A percentile compares a stretch with the other conserved stretches of the same genome.
These are phyloP conservation scores for Bullera alba DNA, from an alignment of 768 basidiomycete genomes.

Conservation along the genomic window DNA sequence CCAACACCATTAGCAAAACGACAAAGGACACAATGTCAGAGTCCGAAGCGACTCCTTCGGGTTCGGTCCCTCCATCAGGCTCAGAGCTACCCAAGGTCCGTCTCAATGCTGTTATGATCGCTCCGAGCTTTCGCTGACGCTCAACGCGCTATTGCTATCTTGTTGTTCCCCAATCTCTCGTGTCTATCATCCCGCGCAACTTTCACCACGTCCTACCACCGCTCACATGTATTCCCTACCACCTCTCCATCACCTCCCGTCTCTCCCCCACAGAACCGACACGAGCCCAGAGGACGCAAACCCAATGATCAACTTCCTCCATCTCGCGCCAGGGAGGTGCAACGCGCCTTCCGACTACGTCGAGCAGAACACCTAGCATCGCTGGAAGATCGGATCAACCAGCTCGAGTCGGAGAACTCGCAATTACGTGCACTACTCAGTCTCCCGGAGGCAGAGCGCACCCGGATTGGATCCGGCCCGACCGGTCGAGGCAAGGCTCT, in stretches of 20 bases:
- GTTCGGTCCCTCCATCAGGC: conserved; percentile 1
- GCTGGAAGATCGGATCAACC: conserved; percentile 45
- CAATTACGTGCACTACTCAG: conserved; percentile 37
- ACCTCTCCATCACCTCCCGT: background rate
- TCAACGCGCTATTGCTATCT: too few species aligned
- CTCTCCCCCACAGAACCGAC: conserved; percentile 26
- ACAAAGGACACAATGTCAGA: background rate
- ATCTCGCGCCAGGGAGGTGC: conserved; percentile 46
- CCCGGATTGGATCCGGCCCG: conserved; percentile 43
- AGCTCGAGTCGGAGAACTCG: conserved; percentile 45
- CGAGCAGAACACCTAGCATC: conserved; percentile 46
- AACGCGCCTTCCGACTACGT: conserved; percentile 45
- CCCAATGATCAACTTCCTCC: conserved; percentile 44
- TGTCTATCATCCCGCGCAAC: background rate
- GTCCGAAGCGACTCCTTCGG: background rate
- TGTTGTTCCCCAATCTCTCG: background rate
- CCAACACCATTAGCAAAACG: background rate
- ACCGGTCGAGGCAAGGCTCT: conserved; percentile 45
- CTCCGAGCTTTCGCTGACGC: too few species aligned
- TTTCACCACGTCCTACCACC: background rate
- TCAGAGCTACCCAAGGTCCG: too few species aligned
- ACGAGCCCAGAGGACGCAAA: conserved; percentile 44
- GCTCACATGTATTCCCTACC: background rate
- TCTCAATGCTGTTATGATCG: too few species aligned
- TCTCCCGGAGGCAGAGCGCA: conserved; percentile 29